These are phyloP conservation scores for Leptosphaerulina australis DNA, from an alignment of 2,329 filamentous ascomycete species.

Conservation along the genomic window DNA sequence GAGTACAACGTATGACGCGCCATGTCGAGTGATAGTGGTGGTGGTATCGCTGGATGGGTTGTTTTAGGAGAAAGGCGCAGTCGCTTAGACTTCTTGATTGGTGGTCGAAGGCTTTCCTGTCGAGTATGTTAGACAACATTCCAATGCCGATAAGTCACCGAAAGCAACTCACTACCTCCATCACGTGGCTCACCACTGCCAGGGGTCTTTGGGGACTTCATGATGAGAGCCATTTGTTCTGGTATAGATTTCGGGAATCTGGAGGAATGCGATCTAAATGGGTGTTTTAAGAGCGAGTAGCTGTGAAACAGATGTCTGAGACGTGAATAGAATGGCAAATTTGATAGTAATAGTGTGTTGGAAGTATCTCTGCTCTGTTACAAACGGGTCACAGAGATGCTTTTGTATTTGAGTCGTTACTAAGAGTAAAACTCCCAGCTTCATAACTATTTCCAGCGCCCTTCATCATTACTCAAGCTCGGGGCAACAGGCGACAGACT, in stretches of 20 bases:
- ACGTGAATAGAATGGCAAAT: constrained; percentile 25
- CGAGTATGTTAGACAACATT: constrained; percentile 13
- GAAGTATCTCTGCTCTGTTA: constrained; percentile 29
- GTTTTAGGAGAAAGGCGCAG: constrained; percentile 19
- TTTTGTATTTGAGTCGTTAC: constrained; percentile 30
- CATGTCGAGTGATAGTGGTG: constrained; percentile 20
- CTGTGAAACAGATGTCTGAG: constrained; percentile 32
- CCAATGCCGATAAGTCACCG: neutral
- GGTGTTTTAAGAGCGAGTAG: constrained; percentile 24
- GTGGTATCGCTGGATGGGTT: constrained; percentile 12
- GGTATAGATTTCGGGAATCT: constrained; percentile 12
- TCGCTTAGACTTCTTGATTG: constrained; percentile 24
- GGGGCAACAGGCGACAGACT: constrained; percentile 37
- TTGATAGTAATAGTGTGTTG: constrained; percentile 27
- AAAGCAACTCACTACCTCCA: constrained; percentile 29
- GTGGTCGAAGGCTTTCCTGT: constrained; percentile 24
- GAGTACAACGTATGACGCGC: constrained; percentile 31
- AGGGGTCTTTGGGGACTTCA: constrained; percentile 24
- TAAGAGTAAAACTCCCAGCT: constrained; percentile 21
- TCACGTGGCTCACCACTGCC: constrained; percentile 22
- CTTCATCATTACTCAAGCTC: constrained; percentile 32
- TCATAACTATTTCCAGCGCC: constrained; percentile 21
- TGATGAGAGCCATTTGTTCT: constrained; percentile 19
- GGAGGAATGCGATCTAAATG: constrained; percentile 10
- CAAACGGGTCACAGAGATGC: constrained; percentile 24